These are phyloP conservation scores for Cercospora zeae-maydis DNA, from an alignment of 2,329 filamentous ascomycete species.

Conservation along the genomic window DNA sequence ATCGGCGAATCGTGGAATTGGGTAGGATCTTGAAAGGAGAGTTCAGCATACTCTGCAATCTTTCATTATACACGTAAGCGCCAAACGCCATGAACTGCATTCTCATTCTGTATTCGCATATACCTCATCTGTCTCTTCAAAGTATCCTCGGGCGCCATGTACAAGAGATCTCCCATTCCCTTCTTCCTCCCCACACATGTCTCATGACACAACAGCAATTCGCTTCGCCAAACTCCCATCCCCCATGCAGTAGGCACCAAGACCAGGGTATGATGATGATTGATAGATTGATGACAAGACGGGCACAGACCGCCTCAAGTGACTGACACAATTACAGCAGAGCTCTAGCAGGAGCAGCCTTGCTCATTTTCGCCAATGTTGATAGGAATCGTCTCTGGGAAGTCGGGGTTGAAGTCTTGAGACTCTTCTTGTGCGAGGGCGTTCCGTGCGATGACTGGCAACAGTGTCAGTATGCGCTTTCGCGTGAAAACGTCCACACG, in stretches of 20 bases:
- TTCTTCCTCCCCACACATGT: not conserved
- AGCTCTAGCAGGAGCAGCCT: slow-evolving; percentile 80
- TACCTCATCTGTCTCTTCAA: not conserved
- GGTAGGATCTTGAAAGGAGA: too few species aligned
- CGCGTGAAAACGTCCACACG: not conserved
- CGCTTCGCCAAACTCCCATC: not conserved
- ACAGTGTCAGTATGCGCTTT: slow-evolving; percentile 13
- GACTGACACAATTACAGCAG: not conserved
- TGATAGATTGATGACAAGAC: not conserved
- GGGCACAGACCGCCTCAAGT: not conserved
- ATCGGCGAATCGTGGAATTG: too few species aligned
- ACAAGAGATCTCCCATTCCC: not conserved
- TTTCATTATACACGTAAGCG: not conserved
- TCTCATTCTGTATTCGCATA: not conserved
- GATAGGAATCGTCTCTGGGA: slow-evolving; percentile 97
- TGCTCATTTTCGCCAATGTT: slow-evolving; percentile 91
- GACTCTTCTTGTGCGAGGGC: slow-evolving; percentile 95
- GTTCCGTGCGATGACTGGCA: slow-evolving; percentile 85
- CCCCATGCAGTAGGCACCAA: not conserved
- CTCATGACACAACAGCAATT: not conserved
- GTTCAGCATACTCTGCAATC: too few species aligned
- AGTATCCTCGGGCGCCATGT: not conserved
- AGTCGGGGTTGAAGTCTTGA: slow-evolving; percentile 95
- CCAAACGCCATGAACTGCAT: not conserved
- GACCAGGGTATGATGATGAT: not conserved